Evolutionary conservation across 768 basidiomycete genomes (phyloP).

Genomic region (Phylloporus arenicola): DNA sequence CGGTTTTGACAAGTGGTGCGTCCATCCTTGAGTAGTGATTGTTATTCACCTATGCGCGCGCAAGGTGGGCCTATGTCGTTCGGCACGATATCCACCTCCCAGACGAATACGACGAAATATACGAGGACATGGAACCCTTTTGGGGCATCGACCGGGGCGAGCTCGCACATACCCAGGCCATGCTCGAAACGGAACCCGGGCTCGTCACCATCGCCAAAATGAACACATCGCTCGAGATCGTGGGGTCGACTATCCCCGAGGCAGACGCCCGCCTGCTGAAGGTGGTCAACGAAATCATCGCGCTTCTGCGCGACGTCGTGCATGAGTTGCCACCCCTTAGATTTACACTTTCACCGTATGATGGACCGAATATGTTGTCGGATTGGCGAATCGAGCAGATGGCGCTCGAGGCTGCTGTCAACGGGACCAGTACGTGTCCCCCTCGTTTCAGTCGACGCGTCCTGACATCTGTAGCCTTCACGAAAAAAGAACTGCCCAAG

Average conservation of each 20-base stretch:
- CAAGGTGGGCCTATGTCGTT: slow-evolving; percentile 41
- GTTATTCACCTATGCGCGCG: no score
- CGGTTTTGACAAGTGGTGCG: slow-evolving; percentile 42
- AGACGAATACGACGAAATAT: slow-evolving; percentile 46
- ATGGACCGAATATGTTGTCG: slow-evolving; percentile 26
- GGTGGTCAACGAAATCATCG: slow-evolving; percentile 13
- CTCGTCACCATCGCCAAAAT: slow-evolving; percentile 26
- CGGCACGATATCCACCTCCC: slow-evolving; percentile 35
- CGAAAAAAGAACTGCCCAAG: slow-evolving; percentile 30
- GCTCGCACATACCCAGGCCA: slow-evolving; percentile 16
- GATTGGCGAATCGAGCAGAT: slow-evolving; percentile 20
- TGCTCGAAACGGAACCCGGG: slow-evolving; percentile 11
- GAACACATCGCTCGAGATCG: slow-evolving; percentile 9
- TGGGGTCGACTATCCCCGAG: slow-evolving; percentile 10
- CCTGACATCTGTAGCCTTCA: slow-evolving; percentile 20
- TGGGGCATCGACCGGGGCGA: slow-evolving; percentile 33
- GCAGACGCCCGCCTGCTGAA: background rate
- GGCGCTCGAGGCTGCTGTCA: slow-evolving; percentile 24
- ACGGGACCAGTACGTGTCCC: slow-evolving; percentile 22
- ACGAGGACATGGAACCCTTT: slow-evolving; percentile 33
- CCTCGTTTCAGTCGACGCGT: background rate
- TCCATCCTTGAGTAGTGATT: background rate
- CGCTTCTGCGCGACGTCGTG: slow-evolving; percentile 25
- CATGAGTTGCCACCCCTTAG: slow-evolving; percentile 29
- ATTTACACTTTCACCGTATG: slow-evolving; percentile 26